A percentile compares a stretch with the other conserved stretches of the same genome.
These are phyloP conservation scores for Pyricularia sp. DNA, from an alignment of 2,329 filamentous ascomycete species.

Conservation along the genomic window DNA sequence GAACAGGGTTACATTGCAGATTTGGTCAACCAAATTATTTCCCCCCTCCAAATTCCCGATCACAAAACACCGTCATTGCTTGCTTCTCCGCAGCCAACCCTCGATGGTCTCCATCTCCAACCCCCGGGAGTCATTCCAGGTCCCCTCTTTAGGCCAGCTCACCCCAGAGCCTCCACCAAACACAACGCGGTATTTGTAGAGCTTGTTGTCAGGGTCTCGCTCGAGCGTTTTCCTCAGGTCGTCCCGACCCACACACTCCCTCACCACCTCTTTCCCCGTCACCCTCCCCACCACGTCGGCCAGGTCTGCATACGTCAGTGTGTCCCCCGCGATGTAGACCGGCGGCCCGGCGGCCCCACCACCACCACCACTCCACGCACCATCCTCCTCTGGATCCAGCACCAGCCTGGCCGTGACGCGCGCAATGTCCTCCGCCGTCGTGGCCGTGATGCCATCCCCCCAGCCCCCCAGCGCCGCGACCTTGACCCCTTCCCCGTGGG, in stretches of 20 bases:
- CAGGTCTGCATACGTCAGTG: slow-evolving; percentile 44
- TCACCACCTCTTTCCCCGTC: slow-evolving; percentile 24
- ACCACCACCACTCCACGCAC: background rate
- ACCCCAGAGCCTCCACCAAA: slow-evolving; percentile 52
- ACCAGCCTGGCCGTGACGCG: slow-evolving; percentile 46
- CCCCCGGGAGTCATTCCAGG: slow-evolving; percentile 40
- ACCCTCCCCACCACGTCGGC: slow-evolving; percentile 34
- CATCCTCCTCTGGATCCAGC: slow-evolving; percentile 24
- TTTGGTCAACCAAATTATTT: background rate
- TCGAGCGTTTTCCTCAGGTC: slow-evolving; percentile 34
- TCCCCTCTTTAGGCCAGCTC: slow-evolving; percentile 44
- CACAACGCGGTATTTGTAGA: slow-evolving; percentile 51
- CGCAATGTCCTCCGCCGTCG: slow-evolving; percentile 55
- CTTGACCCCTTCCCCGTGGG: slow-evolving; percentile 17
- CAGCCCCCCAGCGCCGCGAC: slow-evolving; percentile 50
- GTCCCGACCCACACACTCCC: slow-evolving; percentile 39
- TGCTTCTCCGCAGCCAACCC: background rate
- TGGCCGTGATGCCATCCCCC: slow-evolving; percentile 54
- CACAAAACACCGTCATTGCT: background rate
- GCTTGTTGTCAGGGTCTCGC: slow-evolving; percentile 32
- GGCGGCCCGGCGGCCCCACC: slow-evolving; percentile 22
- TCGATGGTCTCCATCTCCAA: slow-evolving; percentile 32
- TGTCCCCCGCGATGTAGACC: slow-evolving; percentile 53
- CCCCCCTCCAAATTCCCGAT: background rate
- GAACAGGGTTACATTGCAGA: background rate